Evolutionary conservation across 495 filamentous ascomycete species (phyloP).

Genomic region (Cenococcum geophilum): DNA sequence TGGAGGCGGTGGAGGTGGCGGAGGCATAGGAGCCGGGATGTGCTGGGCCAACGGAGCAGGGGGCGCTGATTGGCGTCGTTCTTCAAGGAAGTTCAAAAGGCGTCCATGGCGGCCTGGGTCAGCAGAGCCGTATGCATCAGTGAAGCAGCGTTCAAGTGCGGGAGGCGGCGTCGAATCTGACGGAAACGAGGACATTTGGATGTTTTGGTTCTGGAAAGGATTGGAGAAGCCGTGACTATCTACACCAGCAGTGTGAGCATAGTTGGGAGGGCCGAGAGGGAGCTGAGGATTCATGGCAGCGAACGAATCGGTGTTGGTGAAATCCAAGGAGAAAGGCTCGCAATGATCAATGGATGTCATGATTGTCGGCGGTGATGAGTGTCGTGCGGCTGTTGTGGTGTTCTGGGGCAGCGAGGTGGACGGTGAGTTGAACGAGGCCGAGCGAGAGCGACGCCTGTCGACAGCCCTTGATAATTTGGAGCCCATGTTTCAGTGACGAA

Average conservation of each 20-base stretch:
- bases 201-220: too few relatives aligned
- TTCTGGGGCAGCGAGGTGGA: neutral
- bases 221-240: too few relatives aligned
- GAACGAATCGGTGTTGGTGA: neutral
- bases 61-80: neutral
- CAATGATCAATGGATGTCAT: neutral
- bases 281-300: neutral
- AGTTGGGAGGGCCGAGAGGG: too few relatives aligned
- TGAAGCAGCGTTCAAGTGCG: neutral
- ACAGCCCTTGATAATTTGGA: neutral
- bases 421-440: neutral
- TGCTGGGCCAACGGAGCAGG: too few relatives aligned
- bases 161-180: neutral
- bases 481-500: neutral
- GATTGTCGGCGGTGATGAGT: neutral
- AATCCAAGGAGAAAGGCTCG: neutral
- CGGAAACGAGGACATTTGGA: neutral
- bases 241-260: too few relatives aligned
- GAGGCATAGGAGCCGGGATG: neutral
- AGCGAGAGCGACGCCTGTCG: neutral
- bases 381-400: neutral
- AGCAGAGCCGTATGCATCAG: neutral
- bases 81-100: neutral
- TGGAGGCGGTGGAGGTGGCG: neutral
- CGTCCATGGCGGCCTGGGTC: neutral